phyloP scores from a whole-genome alignment of 75 land plant species.

The Azolla pinnata region DNA sequence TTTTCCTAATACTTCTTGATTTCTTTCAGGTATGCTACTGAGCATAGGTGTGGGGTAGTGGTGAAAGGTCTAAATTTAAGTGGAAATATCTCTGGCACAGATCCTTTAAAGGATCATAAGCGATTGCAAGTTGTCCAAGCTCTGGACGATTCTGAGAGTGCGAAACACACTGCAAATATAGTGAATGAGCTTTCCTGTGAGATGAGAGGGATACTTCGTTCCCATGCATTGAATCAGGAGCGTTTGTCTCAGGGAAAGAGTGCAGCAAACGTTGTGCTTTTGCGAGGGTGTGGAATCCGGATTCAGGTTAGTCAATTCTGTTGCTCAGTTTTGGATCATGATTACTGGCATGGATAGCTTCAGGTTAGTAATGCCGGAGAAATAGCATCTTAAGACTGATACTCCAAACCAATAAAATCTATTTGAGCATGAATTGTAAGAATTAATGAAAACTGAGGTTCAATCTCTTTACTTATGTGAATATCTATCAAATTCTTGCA shows the following conservation, averaged over 20 bases:
- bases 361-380: too few species aligned
- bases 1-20: background rate
- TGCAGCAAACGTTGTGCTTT: slow-evolving; percentile 86
- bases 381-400: too few species aligned
- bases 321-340: too few species aligned
- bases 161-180: slow-evolving; percentile 76
- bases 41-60: slow-evolving; percentile 98
- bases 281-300: slow-evolving; percentile 95
- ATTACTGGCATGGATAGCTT: too few species aligned
- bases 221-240: slow-evolving; percentile 70
- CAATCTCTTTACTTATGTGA: too few species aligned
- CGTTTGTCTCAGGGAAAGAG: slow-evolving; percentile 67
- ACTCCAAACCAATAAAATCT: too few species aligned
- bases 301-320: slow-evolving; percentile 49
- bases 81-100: slow-evolving; percentile 98
- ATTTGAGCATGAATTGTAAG: too few species aligned
- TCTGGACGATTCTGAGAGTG: slow-evolving; percentile 80
- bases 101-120: slow-evolving; percentile 90
- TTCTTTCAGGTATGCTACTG: slow-evolving; percentile 81
- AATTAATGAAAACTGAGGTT: too few species aligned
- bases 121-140: slow-evolving; percentile 59
- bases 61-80: slow-evolving; percentile 90
- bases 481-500: too few species aligned
- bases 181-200: slow-evolving; percentile 94
- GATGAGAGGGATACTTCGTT: slow-evolving; percentile 54